Evolutionary conservation across 768 basidiomycete genomes (phyloP).

Genomic region (Termitomyces bulborhizus): DNA sequence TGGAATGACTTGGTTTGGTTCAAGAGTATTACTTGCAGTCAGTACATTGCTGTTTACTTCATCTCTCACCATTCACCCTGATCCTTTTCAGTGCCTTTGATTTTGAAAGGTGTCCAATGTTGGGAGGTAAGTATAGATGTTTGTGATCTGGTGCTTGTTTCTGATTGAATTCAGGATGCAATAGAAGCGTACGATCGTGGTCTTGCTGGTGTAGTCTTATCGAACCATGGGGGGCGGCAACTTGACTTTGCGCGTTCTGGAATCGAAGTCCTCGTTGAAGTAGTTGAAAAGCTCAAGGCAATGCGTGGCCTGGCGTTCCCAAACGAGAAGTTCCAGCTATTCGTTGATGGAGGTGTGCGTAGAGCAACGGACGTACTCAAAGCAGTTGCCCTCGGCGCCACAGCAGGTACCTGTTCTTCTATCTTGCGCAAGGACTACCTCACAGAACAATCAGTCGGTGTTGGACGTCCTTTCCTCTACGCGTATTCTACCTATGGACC

Average conservation of each 20-base stretch:
- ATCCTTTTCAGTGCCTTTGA: slow-evolving; percentile 63
- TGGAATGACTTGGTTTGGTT: slow-evolving; percentile 88
- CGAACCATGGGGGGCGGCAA: slow-evolving; percentile 80
- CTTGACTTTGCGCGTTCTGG: slow-evolving; percentile 82
- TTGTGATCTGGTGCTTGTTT: neutral
- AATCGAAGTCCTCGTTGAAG: slow-evolving; percentile 85
- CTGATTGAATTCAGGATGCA: slow-evolving; percentile 50
- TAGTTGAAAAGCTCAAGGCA: slow-evolving; percentile 64
- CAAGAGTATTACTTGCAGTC: slow-evolving; percentile 67
- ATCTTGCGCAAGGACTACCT: slow-evolving; percentile 30
- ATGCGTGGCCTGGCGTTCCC: slow-evolving; percentile 67
- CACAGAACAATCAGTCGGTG: slow-evolving; percentile 48
- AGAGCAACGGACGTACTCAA: slow-evolving; percentile 88
- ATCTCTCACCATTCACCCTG: slow-evolving; percentile 27
- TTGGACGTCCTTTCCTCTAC: slow-evolving; percentile 85
- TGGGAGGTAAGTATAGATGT: slow-evolving; percentile 52
- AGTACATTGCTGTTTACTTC: neutral
- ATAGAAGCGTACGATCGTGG: slow-evolving; percentile 76
- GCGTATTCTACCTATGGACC: slow-evolving; percentile 85
- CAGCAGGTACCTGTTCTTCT: slow-evolving; percentile 47
- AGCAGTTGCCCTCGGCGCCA: slow-evolving; percentile 85
- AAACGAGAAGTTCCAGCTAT: slow-evolving; percentile 76
- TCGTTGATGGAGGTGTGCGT: slow-evolving; percentile 92
- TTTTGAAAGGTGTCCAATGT: slow-evolving; percentile 86
- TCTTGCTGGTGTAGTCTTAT: slow-evolving; percentile 74